Base-by-base conservation (phyloP, 2,329 filamentous ascomycete species). In the Catunica adiposa region DNA sequence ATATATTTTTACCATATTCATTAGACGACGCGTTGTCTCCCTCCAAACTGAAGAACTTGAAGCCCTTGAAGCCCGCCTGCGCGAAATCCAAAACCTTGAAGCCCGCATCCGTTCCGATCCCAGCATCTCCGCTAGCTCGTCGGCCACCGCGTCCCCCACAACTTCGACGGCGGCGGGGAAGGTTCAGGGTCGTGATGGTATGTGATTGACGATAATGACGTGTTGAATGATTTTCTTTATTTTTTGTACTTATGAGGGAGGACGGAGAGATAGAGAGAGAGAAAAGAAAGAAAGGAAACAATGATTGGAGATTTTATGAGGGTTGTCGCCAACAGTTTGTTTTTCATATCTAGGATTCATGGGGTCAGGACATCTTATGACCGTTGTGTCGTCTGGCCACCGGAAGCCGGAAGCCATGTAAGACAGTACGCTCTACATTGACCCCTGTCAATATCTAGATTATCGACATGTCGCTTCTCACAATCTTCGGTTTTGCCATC, bases 41-140 rank as follows among this genome's bases (percentile, higher is more conserved):
- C 79, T 77, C 54, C 85, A 87, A 66, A 80, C 79, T 56, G 79
- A 81, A 60, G 87, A 96, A 69, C 83, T 97, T 62, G 83, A 94
- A 68, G 81, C 83, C 56, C 82, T 97, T 64, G 88, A 96, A 70
- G 81, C 81, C 54, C 83, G 82, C 62, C 79, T 97, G 62, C 83
- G 81, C 63, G 88, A 89, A 64, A 80, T 97, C 63, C 83, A 81
- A 62, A 88, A 89, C 64, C 88, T 92, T 69, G 89, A 96, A 70
- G 77, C 84, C 62, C 83, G 84, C 47, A 76, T 97, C 54, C 78
- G 71, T 62, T 63, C 62, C 59, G 67, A 59, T 56, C 17, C 48
- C 25, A 22, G 31, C 15, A 9, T 22, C 40, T 59, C 55, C 6
- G 38, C 55, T 29, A 50, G 26, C 42, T 54, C 53, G 34, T 56